phyloP scores from a whole-genome alignment of 202 grass and related monocot species.

The Brachypodium distachyon region DNA sequence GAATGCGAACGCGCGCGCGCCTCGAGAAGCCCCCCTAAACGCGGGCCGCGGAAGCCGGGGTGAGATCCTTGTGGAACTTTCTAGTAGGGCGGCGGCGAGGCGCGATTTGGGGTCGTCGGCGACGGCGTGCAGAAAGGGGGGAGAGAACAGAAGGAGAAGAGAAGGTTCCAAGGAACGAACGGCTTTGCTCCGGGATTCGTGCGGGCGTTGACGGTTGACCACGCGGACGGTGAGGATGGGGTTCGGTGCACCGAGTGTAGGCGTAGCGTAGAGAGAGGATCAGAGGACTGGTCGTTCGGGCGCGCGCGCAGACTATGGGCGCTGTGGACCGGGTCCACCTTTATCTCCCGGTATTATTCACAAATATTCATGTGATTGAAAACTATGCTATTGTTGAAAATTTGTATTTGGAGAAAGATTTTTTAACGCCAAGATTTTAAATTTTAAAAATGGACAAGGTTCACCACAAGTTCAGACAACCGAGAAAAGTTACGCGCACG shows the following conservation, averaged over 20 bases:
- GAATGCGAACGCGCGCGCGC: neutral
- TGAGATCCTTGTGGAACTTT: neutral
- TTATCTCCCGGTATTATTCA: too few species aligned
- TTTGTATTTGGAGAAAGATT: too few species aligned
- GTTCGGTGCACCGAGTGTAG: neutral
- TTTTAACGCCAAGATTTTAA: too few species aligned
- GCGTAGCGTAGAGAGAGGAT: neutral
- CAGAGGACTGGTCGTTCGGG: neutral
- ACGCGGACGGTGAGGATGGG: slow-evolving; percentile 2
- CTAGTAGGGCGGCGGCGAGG: neutral
- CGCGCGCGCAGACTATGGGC: neutral
- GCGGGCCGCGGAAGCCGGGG: neutral
- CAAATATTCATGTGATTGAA: too few species aligned
- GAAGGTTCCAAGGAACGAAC: slow-evolving; percentile 18
- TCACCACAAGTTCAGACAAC: too few species aligned
- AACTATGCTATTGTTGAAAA: too few species aligned
- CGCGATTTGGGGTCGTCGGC: slow-evolving; percentile 11
- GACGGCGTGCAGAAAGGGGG: neutral
- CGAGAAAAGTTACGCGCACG: too few species aligned
- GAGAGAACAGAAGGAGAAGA: too few species aligned
- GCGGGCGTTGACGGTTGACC: neutral
- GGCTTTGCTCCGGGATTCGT: neutral
- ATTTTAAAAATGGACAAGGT: too few species aligned
- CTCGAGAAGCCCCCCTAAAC: neutral
- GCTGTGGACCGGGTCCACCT: slow-evolving; percentile 16